Conservation (phyloP, 129 eudicot species). For the Deinandra increscens region DNA sequence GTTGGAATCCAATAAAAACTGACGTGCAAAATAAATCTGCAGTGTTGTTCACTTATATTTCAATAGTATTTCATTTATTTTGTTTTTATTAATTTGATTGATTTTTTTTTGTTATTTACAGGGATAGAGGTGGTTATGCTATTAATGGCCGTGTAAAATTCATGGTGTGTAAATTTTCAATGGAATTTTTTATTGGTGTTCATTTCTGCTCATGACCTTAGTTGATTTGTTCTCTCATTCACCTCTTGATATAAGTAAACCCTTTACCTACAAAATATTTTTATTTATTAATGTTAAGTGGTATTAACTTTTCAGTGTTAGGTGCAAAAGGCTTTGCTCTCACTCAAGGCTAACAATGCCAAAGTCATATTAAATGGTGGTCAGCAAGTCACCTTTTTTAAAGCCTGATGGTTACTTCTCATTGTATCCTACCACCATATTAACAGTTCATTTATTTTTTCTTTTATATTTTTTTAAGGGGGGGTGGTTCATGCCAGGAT, state of each 20-base stretch:
- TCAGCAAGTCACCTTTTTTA: conserved; percentile 71
- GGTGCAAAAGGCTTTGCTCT: conserved; percentile 59
- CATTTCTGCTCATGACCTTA: not conserved
- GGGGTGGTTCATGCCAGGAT: too few relatives aligned
- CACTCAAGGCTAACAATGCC: conserved; percentile 62
- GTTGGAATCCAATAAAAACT: not conserved
- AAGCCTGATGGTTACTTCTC: conserved; percentile 96
- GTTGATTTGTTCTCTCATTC: not conserved
- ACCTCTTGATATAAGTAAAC: not conserved
- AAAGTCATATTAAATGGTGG: conserved; percentile 83
- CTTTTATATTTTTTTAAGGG: too few relatives aligned
- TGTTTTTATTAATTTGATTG: not conserved
- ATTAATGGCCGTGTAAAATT: conserved; percentile 77
- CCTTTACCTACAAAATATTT: not conserved
- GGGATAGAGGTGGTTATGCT: conserved; percentile 67
- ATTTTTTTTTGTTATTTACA: conserved; percentile 30
- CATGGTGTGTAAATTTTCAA: conserved; percentile 49
- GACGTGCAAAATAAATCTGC: not conserved
- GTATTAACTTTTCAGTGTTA: conserved; percentile 35
- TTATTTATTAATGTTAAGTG: conserved; percentile 17
- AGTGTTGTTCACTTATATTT: conserved; percentile 10
- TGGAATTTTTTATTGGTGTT: not conserved
- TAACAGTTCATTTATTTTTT: not conserved
- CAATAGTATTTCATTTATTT: too few relatives aligned
- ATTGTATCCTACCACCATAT: conserved; percentile 82